Percentiles rank a stretch among this genome's conserved stretches.
phyloP scores from a whole-genome alignment of 2,329 filamentous ascomycete genomes.

The Fusarium praegraminearum region DNA sequence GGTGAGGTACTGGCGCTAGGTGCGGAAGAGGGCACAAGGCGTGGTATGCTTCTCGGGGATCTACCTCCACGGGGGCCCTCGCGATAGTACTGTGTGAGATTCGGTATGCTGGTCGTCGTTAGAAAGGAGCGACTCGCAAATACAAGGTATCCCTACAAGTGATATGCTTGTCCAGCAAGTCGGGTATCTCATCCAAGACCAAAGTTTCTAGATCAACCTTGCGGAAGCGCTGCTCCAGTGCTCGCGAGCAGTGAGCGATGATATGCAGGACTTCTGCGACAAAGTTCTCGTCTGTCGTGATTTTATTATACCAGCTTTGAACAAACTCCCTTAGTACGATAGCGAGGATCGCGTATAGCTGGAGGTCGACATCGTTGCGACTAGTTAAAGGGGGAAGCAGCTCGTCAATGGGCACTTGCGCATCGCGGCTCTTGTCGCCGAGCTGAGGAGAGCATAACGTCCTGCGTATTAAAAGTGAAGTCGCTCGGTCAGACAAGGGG shows the following conservation, averaged over 20 bases:
- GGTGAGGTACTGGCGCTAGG: conserved; percentile 78
- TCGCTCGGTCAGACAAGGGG: conserved; percentile 81
- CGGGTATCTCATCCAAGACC: conserved; percentile 87
- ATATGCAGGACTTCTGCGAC: conserved; percentile 89
- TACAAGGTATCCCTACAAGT: conserved; percentile 67
- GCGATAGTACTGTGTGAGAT: conserved; percentile 70
- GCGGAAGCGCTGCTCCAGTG: conserved; percentile 85
- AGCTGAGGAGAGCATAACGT: conserved; percentile 82
- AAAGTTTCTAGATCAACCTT: conserved; percentile 86
- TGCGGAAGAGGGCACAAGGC: conserved; percentile 83
- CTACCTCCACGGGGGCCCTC: conserved; percentile 69
- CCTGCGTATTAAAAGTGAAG: conserved; percentile 82
- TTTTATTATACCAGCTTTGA: conserved; percentile 90
- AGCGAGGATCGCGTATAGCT: conserved; percentile 92
- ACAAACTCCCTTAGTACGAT: conserved; percentile 92
- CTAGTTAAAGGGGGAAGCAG: conserved; percentile 91
- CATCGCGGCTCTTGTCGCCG: conserved; percentile 65
- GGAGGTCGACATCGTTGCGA: conserved; percentile 91
- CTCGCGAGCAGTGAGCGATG: conserved; percentile 90
- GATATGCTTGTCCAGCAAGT: conserved; percentile 83
- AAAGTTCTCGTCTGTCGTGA: conserved; percentile 90
- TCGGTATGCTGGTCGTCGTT: conserved; percentile 73
- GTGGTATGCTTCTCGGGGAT: conserved; percentile 82
- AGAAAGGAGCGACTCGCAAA: conserved; percentile 19
- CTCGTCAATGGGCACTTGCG: conserved; percentile 74